Evolutionary conservation across 1,284 basidiomycete genomes (phyloP).

Genomic region (Boletellus deceptivus): DNA sequence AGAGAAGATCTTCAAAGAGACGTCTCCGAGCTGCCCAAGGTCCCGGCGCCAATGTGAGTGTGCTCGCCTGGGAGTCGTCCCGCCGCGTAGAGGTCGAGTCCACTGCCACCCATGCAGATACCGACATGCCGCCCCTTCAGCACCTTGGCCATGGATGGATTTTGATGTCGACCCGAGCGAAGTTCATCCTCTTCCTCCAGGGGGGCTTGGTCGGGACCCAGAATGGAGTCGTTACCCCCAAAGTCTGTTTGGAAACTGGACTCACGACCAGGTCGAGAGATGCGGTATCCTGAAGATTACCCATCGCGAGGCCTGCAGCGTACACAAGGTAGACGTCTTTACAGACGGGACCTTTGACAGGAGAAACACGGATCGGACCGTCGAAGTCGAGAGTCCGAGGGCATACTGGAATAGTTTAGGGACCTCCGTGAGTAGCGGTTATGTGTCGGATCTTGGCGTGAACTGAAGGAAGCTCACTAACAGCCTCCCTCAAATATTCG

Average conservation of each 20-base stretch:
- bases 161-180: slow-evolving; percentile 28
- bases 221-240: slow-evolving; percentile 43
- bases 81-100: background rate
- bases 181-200: slow-evolving; percentile 18
- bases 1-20: slow-evolving; percentile 13
- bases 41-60: slow-evolving; percentile 31
- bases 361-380: slow-evolving; percentile 5
- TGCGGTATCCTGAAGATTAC: slow-evolving; percentile 37
- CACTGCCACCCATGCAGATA: slow-evolving; percentile 20
- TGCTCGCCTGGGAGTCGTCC: background rate
- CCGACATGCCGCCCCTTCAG: slow-evolving; percentile 37
- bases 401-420: slow-evolving; percentile 20
- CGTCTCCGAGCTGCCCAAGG: slow-evolving; percentile 20
- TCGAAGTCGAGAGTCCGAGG: slow-evolving; percentile 8
- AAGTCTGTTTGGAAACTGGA: slow-evolving; percentile 54
- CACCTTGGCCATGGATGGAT: slow-evolving; percentile 41
- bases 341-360: slow-evolving; percentile 32
- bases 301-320: slow-evolving; percentile 30
- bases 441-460: background rate
- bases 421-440: slow-evolving; percentile 12
- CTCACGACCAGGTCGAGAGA: slow-evolving; percentile 40
- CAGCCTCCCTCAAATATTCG: slow-evolving; percentile 38
- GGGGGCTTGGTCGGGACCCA: slow-evolving; percentile 1
- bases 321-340: slow-evolving; percentile 44
- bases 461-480: slow-evolving; percentile 2